phyloP scores from a whole-genome alignment of 148 eudicot species.

The Hydrangea macrophylla region DNA sequence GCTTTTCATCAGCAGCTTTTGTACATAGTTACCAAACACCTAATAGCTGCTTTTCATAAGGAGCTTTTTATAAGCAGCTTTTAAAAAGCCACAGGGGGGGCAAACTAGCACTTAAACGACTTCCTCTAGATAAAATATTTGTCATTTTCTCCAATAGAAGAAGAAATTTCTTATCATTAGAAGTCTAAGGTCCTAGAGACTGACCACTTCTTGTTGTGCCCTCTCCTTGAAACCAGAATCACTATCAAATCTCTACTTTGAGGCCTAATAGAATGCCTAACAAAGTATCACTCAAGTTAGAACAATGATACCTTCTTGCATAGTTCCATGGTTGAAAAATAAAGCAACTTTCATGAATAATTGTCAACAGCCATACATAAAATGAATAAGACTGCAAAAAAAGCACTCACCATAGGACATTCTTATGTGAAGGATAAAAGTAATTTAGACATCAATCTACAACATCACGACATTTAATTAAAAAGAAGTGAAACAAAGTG shows the following conservation, averaged over 20 bases:
- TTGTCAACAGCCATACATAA: background rate
- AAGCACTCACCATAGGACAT: background rate
- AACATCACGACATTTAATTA: background rate
- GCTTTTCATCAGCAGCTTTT: no score
- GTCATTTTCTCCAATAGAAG: background rate
- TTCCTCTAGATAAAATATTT: background rate
- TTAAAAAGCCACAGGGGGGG: no score
- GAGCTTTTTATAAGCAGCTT: no score
- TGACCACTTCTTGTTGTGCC: constrained; percentile 93
- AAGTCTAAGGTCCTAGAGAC: constrained; percentile 43
- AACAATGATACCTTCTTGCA: background rate
- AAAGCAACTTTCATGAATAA: background rate
- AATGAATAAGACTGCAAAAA: background rate
- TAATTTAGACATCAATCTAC: background rate
- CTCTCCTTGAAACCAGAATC: constrained; percentile 88
- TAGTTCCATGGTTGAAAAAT: background rate
- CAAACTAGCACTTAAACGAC: background rate
- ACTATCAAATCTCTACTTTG: constrained; percentile 78
- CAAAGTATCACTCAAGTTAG: constrained; percentile 15
- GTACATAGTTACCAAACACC: no score
- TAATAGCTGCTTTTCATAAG: no score
- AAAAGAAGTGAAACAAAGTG: background rate
- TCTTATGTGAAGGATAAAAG: background rate
- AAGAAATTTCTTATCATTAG: background rate
- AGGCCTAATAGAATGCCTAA: constrained; percentile 87